phyloP scores from a whole-genome alignment of 306 rosid species.

The Alnus glutinosa region DNA sequence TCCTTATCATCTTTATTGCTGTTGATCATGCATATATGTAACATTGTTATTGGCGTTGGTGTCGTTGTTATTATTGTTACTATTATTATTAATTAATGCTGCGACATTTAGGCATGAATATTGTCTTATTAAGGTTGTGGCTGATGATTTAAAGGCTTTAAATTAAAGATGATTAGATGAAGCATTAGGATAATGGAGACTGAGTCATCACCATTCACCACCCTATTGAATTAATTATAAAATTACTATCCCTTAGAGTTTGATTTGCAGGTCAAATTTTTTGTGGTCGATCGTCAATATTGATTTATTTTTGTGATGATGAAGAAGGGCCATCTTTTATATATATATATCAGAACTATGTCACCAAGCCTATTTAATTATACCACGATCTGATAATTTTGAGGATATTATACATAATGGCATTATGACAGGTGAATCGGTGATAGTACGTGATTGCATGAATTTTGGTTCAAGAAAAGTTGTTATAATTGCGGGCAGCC shows the following conservation, averaged over 20 bases:
- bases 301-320: not conserved
- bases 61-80: too few relatives aligned
- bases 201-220: slow-evolving; percentile 32
- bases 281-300: not conserved
- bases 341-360: not conserved
- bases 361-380: not conserved
- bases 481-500: not conserved
- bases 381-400: not conserved
- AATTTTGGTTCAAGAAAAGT: not conserved
- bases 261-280: not conserved
- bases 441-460: not conserved
- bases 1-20: too few relatives aligned
- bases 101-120: not conserved
- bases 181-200: slow-evolving; percentile 30
- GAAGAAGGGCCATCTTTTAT: not conserved
- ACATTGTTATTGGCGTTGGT: too few relatives aligned
- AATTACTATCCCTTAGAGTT: not conserved
- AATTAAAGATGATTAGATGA: not conserved
- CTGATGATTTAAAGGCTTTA: not conserved
- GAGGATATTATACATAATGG: not conserved
- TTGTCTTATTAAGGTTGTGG: not conserved
- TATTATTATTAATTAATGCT: too few relatives aligned
- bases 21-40: too few relatives aligned
- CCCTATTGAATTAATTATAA: slow-evolving; percentile 3
- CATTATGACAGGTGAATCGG: not conserved